phyloP scores from a whole-genome alignment of 257 asterid genomes.

The Solanum paucissectum region DNA sequence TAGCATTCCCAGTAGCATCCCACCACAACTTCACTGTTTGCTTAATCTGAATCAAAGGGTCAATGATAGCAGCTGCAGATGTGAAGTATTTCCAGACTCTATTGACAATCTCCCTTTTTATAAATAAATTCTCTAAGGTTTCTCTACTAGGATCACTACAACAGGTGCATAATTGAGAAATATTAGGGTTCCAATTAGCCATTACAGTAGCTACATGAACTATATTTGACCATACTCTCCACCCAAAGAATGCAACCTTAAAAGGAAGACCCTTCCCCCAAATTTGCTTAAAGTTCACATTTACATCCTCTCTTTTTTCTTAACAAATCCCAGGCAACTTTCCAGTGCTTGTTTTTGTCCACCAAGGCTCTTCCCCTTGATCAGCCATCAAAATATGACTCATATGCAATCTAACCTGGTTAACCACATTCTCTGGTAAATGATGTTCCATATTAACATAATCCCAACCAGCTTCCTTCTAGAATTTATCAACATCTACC shows the following conservation, averaged over 20 bases:
- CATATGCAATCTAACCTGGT: too few species aligned
- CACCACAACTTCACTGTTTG: too few species aligned
- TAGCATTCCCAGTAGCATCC: background rate
- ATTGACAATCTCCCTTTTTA: background rate
- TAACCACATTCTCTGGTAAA: background rate
- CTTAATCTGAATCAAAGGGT: too few species aligned
- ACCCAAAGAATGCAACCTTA: background rate
- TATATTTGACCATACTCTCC: background rate
- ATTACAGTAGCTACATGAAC: background rate
- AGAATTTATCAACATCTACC: background rate
- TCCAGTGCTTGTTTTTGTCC: background rate
- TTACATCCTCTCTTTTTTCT: background rate
- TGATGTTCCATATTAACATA: background rate
- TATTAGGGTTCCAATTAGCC: background rate
- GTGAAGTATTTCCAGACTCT: background rate
- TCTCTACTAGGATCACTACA: background rate
- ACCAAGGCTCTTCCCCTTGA: background rate
- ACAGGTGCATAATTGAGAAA: background rate
- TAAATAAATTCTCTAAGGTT: background rate
- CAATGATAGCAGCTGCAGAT: too few species aligned
- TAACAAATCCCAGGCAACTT: background rate
- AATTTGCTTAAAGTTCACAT: background rate
- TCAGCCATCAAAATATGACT: background rate
- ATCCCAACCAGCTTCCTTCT: background rate
- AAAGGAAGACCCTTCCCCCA: background rate